Evolutionary conservation across 305 asterid genomes (phyloP), one percentile per base, ranked within the genome.

Genomic region (Ajuga reptans): DNA sequence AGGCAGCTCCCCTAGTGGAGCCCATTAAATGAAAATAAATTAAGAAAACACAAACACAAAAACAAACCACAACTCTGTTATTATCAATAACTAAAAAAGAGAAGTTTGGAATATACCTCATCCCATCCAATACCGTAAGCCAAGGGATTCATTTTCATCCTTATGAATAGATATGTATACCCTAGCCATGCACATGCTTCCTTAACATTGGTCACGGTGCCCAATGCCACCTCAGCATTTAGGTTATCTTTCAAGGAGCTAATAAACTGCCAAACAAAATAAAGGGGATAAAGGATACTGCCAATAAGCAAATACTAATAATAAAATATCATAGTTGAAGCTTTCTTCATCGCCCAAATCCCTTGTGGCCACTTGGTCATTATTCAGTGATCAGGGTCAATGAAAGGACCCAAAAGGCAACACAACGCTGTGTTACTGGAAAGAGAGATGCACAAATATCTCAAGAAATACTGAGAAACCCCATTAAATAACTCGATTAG

Each of bases 141-240:
- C 85, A 94, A 79, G 60, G 99, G 99, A 79, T 94, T 94, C 92
- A 85, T 89, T 84, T 83, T 91, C 99, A 94, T 94, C 82, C 99
- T 85, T 79, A 89, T 89, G 80, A 89, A 89, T 71, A 94, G 99
- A 78, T 94, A 94, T 36, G 99, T 94, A 72, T 94, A 94, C 39
- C 99, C 96, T 63, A 94, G 91, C 99, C 99, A 94, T 60, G 96
- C 96, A 85, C 99, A 94, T 72, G 99, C 99, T 84, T 94, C 99
- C 87, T 94, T 94, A 45, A 91, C 95, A 82, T 94, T 94, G 65
- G 97, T 87, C 77, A 94, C 98, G 59, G 99, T 94, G 70, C 99
- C 99, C 75, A 91, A 84, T 74, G 95, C 96, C 84, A 94, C 96
- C 89, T 94, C 97, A 12, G 99, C 99, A 82, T 94, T 94, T 71